phyloP scores from a whole-genome alignment of 2,329 filamentous ascomycete species.

The Cladosporium halotolerans region DNA sequence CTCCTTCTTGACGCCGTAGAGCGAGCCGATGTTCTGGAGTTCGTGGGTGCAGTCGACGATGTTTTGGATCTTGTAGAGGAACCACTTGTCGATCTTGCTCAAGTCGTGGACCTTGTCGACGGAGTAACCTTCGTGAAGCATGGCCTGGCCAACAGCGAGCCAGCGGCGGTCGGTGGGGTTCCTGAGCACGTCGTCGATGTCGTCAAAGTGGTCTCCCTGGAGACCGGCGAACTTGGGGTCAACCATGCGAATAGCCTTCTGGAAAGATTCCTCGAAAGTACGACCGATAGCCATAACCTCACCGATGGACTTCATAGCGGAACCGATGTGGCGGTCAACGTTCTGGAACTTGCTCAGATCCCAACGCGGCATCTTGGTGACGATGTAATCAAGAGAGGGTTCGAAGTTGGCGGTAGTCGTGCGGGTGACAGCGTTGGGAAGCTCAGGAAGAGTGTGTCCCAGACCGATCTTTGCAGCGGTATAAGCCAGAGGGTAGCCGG shows the following conservation, averaged over 20 bases:
- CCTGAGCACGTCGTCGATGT: slow-evolving; percentile 80
- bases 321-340: slow-evolving; percentile 94
- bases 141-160: slow-evolving; percentile 94
- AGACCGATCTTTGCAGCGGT: slow-evolving; percentile 97
- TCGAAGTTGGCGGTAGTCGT: slow-evolving; percentile 99
- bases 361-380: slow-evolving; percentile 98
- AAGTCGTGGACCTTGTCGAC: slow-evolving; percentile 88
- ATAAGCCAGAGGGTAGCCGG: slow-evolving; percentile 93
- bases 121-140: slow-evolving; percentile 93
- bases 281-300: slow-evolving; percentile 99
- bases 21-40: slow-evolving; percentile 73
- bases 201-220: slow-evolving; percentile 90
- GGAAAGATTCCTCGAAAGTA: slow-evolving; percentile 97
- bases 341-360: slow-evolving; percentile 98
- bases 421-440: slow-evolving; percentile 96
- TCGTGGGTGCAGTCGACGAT: slow-evolving; percentile 86
- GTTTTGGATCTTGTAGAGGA: slow-evolving; percentile 96
- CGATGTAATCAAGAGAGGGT: slow-evolving; percentile 93
- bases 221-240: slow-evolving; percentile 89
- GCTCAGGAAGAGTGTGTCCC: slow-evolving; percentile 87
- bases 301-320: slow-evolving; percentile 97
- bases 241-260: slow-evolving; percentile 96
- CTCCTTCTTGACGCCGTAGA: slow-evolving; percentile 82
- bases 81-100: slow-evolving; percentile 99
- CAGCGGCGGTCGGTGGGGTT: slow-evolving; percentile 96